A percentile compares a stretch with the other conserved stretches of the same genome.
phyloP scores from a whole-genome alignment of 148 eudicot genomes.

The Rhododendron williamsianum region DNA sequence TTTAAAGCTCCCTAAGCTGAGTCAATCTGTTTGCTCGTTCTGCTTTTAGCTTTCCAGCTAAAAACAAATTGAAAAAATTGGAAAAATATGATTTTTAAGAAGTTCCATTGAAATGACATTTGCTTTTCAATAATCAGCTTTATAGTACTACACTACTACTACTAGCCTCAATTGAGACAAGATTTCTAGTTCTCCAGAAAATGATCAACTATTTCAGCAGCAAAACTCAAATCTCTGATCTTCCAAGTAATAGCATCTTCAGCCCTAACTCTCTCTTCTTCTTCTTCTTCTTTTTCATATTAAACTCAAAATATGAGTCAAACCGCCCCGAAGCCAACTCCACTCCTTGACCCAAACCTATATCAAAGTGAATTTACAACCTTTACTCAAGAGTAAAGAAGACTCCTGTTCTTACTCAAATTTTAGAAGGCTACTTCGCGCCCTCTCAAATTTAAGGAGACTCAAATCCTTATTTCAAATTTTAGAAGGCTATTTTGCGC shows the following conservation, averaged over 20 bases:
- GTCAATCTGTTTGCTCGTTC: neutral
- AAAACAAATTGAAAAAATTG: neutral
- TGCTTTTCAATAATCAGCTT: neutral
- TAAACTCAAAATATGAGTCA: neutral
- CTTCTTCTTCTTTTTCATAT: neutral
- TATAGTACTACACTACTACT: neutral
- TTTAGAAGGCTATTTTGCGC: neutral
- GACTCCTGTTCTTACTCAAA: neutral
- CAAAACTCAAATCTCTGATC: neutral
- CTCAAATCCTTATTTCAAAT: neutral
- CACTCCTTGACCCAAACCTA: neutral
- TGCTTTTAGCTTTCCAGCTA: neutral
- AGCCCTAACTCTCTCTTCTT: neutral
- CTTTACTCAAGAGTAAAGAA: neutral
- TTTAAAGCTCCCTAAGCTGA: neutral
- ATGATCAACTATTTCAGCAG: conserved; percentile 13
- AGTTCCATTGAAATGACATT: neutral
- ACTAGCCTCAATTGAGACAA: neutral
- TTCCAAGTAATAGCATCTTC: neutral
- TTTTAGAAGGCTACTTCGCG: neutral
- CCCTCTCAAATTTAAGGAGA: neutral
- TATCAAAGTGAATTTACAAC: neutral
- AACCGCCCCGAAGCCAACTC: neutral
- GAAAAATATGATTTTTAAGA: neutral
- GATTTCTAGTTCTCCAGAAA: neutral